Percentiles rank a stretch among this genome's conserved stretches.
Conservation (phyloP, 768 basidiomycete genomes). For the Hygrocybe punicea region DNA sequence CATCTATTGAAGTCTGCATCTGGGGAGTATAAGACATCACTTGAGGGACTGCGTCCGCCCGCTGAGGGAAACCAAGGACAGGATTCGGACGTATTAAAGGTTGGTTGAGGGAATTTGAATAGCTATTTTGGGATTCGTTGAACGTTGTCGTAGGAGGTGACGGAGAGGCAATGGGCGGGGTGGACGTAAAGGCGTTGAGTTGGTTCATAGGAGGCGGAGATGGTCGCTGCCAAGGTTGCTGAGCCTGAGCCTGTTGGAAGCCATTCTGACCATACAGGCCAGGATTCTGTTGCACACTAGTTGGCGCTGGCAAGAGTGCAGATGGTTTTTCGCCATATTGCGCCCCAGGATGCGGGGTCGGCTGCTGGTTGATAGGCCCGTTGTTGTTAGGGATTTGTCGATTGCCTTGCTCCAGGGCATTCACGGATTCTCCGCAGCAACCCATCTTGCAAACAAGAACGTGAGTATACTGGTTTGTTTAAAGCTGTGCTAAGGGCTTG, state of each 20-base stretch:
- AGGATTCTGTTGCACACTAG: constrained; percentile 18
- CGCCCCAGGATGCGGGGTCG: constrained; percentile 36
- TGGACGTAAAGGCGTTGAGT: constrained; percentile 21
- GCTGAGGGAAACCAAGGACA: constrained; percentile 19
- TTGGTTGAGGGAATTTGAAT: constrained; percentile 19
- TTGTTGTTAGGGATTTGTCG: constrained; percentile 16
- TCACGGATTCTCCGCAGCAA: constrained; percentile 59
- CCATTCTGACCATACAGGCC: constrained; percentile 25
- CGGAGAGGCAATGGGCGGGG: constrained; percentile 12
- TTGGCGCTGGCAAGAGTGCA: constrained; percentile 49
- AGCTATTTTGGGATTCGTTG: not conserved
- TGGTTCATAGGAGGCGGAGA: constrained; percentile 34
- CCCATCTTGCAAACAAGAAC: constrained; percentile 44
- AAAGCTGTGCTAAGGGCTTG: not conserved
- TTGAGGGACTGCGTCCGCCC: constrained; percentile 19
- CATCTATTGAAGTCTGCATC: constrained; percentile 38
- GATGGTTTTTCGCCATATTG: constrained; percentile 40
- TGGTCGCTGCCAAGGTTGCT: constrained; percentile 35
- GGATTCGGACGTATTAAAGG: constrained; percentile 33
- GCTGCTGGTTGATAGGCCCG: constrained; percentile 51
- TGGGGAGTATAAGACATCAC: constrained; percentile 21
- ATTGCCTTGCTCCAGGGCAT: constrained; percentile 17
- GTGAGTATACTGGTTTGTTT: not conserved
- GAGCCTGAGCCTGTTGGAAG: constrained; percentile 14
- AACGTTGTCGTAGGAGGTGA: constrained; percentile 3